These are phyloP conservation scores for Phtheirospermum japonicum DNA, from an alignment of 257 asterid genomes.

Conservation along the genomic window DNA sequence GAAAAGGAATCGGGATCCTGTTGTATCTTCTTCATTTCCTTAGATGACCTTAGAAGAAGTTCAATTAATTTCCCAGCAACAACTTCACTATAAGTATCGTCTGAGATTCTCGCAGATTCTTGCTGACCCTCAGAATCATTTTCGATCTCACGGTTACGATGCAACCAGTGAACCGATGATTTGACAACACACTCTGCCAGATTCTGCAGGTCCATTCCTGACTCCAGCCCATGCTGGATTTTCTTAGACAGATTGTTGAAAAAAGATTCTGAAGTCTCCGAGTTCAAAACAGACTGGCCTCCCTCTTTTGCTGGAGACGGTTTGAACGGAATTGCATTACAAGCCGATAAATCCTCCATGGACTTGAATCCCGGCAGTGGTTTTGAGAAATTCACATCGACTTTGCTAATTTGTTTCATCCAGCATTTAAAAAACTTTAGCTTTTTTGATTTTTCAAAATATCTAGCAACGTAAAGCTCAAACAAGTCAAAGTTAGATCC, in stretches of 20 bases:
- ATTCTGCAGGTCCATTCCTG: constrained; percentile 74
- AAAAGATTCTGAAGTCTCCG: constrained; percentile 56
- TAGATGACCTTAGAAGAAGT: constrained; percentile 58
- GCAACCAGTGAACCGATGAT: constrained; percentile 52
- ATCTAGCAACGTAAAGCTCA: constrained; percentile 50
- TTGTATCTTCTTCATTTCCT: constrained; percentile 65
- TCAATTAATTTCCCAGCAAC: constrained; percentile 36
- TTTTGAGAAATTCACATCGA: constrained; percentile 30
- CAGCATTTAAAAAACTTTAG: constrained; percentile 86
- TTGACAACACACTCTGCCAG: constrained; percentile 72
- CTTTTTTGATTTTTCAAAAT: constrained; percentile 56
- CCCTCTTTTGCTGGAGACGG: constrained; percentile 47
- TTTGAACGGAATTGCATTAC: constrained; percentile 34
- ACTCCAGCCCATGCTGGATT: constrained; percentile 63
- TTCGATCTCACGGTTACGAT: constrained; percentile 32
- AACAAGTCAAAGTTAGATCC: constrained; percentile 67
- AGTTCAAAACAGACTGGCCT: constrained; percentile 30
- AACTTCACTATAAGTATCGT: constrained; percentile 36
- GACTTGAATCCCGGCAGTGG: constrained; percentile 34
- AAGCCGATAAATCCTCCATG: constrained; percentile 32
- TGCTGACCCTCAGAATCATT: constrained; percentile 33
- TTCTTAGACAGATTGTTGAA: constrained; percentile 47
- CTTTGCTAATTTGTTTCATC: constrained; percentile 67
- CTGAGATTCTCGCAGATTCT: constrained; percentile 26
- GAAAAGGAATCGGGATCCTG: constrained; percentile 37